Evolutionary conservation across 202 grass and related monocot genomes (phyloP), one percentile per base, ranked within the genome.

Genomic region (Cymbopogon flexuosus): DNA sequence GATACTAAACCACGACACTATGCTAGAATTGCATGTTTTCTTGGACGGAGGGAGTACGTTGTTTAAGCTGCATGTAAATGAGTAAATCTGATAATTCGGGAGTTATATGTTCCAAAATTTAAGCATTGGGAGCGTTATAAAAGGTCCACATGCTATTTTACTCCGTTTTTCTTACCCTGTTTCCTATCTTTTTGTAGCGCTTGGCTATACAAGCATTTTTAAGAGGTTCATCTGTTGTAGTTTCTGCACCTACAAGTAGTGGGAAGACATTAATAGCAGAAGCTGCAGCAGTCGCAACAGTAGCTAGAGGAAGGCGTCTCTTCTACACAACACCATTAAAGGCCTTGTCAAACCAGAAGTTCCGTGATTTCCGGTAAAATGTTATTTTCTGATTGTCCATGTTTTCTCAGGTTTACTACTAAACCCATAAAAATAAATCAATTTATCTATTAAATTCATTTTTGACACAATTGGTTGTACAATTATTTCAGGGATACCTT

Each of bases 271-370:
- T 97, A 62, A 97, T 94, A 0, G 94, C 94, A 84, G 94, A 97
- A 92, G 90, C 88, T 85, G 90, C 94, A 73, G 94, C 94, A 18
- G 84, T 93, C 2, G 94, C 94, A 84, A 91, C 91, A 56, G 81
- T 94, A 75, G 89, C 89, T 75, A 97, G 88, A 86, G 86, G 84
- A 88, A 94, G 88, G 21, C 87, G 94, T 36, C 81, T 97, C 58
- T 94, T 97, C 67, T 97, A 97, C 79, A 97, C 94, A 54, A 97
- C 94, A 59, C 94, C 94, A 6, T 88, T 97, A 62, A 97, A 97
- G 88, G 94, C 94, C 45, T 86, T 97, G 72, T 97, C 94, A 73
- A 97, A 97, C 73, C 91, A 97, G 79, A 97, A 97, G 49, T 90
- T 97, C 73, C 94, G 92, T 8, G 94, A 97, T 89, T 97, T 94